Conservation (phyloP, 2,329 filamentous ascomycete genomes). For the Cadophora sp. region DNA sequence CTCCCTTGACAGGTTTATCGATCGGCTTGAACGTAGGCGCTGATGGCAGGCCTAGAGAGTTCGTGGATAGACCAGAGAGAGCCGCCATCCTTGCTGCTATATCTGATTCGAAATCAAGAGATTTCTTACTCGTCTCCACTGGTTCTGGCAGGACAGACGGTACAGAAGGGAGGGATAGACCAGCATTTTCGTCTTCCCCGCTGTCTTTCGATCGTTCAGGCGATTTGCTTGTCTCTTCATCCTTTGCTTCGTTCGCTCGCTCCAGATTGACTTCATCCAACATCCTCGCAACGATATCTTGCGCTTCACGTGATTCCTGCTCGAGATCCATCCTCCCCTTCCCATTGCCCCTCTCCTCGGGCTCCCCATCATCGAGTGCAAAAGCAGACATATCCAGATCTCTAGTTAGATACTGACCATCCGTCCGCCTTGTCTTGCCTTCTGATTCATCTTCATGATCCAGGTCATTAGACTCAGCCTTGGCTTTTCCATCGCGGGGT, state of each 20-base stretch:
- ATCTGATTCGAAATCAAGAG: conserved; percentile 40
- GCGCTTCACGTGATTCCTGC: conserved; percentile 42
- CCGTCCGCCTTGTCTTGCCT: background rate
- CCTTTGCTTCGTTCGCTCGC: conserved; percentile 24
- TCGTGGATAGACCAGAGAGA: conserved; percentile 33
- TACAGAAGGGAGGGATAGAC: conserved; percentile 38
- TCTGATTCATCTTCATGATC: conserved; percentile 50
- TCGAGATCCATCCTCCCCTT: conserved; percentile 36
- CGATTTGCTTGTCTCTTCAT: background rate
- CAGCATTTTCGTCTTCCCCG: conserved; percentile 13
- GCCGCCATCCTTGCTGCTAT: conserved; percentile 44
- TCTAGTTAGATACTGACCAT: conserved; percentile 30
- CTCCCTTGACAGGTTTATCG: conserved; percentile 27
- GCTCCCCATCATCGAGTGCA: conserved; percentile 52
- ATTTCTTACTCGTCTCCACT: conserved; percentile 31
- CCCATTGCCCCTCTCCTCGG: conserved; percentile 50
- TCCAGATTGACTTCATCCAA: conserved; percentile 43
- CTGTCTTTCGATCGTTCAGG: background rate
- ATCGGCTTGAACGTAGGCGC: conserved; percentile 42
- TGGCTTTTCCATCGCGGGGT: conserved; percentile 22
- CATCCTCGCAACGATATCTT: conserved; percentile 42
- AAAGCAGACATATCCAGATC: conserved; percentile 45
- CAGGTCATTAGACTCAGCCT: background rate
- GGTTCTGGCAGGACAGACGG: conserved; percentile 36
- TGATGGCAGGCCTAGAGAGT: conserved; percentile 41